Evolutionary conservation across 345 rosid genomes (phyloP), one percentile per base, ranked within the genome.

Genomic region (Trapa bicornis): DNA sequence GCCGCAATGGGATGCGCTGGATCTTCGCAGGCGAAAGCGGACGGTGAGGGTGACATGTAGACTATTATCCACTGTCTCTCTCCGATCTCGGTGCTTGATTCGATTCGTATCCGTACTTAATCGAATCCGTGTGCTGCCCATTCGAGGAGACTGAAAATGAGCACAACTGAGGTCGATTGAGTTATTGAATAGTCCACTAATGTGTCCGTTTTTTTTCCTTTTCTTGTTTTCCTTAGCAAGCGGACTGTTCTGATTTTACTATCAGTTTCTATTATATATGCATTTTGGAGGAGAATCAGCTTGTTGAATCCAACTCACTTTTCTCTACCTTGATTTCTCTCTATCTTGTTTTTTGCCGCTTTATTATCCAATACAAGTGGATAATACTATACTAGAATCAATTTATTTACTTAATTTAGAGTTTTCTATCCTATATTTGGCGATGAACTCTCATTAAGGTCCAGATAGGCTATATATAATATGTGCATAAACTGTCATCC

Each of bases 1-100:
- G 36, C 22, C 71, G 58, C 39, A 72, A 89, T 89, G 96, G 96
- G 93, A 65, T 89, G 93, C 73, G 85, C 79, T 73, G 90, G 88
- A 82, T 89, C 96, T n/a, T 77, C 91, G 43, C 29, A 22, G 29
- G 75, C 85, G 33, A 80, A 84, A 74, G 83, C 69, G 70, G 91
- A 84, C 58, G 96, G 91, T 84, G 56, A 75, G 70, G 47, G 47
- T 33, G 12, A 12, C 50, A 67, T n/a, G 35, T 64, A 50, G 60
- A 62, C 50, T 64, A 29, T 43, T 47, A 14, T 50, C 60, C 33
- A 5, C 4, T 3, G 7, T n/a, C 37, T 3, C 33, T 58, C 16
- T 58, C 1, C 16, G 38, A 58, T 33, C 2, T 29, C 38, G 63
- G 12, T 32, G 62, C 37, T 29, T 33, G 62, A 32, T 57, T 35